phyloP scores from a whole-genome alignment of 768 basidiomycete genomes.

The Suillus variegatus region DNA sequence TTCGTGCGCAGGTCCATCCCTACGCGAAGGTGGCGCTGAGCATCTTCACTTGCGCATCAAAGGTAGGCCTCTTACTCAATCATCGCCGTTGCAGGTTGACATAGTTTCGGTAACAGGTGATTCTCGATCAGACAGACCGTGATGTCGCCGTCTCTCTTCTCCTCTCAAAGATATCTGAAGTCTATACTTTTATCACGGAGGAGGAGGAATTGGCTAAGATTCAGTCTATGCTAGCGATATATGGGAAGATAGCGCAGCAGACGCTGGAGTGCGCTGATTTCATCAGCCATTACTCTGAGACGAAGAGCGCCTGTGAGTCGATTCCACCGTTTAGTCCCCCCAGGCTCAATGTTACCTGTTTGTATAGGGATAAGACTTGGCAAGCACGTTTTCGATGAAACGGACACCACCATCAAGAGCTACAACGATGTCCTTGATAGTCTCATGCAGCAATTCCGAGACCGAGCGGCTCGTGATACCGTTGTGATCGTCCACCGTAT shows the following conservation, averaged over 20 bases:
- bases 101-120: not conserved
- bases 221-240: not conserved
- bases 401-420: not conserved
- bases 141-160: not conserved
- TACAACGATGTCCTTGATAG: not conserved
- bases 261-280: slow-evolving; percentile 29
- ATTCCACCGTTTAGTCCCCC: not conserved
- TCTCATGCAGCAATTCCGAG: not conserved
- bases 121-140: not conserved
- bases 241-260: slow-evolving; percentile 11
- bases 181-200: slow-evolving; percentile 2
- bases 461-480: not conserved
- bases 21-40: not conserved
- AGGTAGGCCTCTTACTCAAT: not conserved
- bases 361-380: not conserved
- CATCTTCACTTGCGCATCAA: not conserved
- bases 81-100: too few relatives aligned
- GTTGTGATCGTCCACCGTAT: not conserved
- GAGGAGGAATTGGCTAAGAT: not conserved
- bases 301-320: slow-evolving; percentile 22
- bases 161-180: not conserved
- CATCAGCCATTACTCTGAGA: slow-evolving; percentile 26
- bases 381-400: not conserved
- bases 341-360: not conserved
- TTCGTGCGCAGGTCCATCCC: not conserved